These are phyloP conservation scores for Coffea eugenioides DNA, from an alignment of 257 asterid species.

Conservation along the genomic window DNA sequence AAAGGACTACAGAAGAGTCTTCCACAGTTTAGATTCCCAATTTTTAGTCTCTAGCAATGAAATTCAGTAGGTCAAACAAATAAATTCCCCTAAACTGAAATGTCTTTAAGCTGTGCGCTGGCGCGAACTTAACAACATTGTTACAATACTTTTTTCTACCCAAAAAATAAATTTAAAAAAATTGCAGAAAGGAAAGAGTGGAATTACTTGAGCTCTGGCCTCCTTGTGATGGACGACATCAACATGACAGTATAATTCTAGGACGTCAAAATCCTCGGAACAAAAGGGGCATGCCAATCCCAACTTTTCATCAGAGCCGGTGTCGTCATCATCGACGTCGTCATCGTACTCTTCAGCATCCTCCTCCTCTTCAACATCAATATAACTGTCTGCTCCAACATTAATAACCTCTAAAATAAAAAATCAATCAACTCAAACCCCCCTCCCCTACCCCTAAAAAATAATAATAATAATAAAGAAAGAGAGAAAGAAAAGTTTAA, in stretches of 20 bases:
- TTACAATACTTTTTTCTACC: too few species aligned
- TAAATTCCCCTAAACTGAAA: background rate
- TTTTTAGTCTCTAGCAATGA: background rate
- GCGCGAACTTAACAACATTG: too few species aligned
- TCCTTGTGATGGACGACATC: slow-evolving; percentile 84
- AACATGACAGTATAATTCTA: slow-evolving; percentile 88
- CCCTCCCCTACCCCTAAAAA: background rate
- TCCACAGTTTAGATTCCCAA: background rate
- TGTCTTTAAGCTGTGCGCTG: background rate
- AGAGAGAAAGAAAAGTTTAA: background rate
- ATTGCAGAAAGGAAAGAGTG: background rate
- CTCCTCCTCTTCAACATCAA: slow-evolving; percentile 52
- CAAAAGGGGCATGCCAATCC: slow-evolving; percentile 94
- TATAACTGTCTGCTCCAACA: slow-evolving; percentile 37
- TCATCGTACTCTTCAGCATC: slow-evolving; percentile 39
- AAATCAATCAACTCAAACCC: background rate
- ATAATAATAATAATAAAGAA: too few species aligned
- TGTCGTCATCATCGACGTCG: slow-evolving; percentile 19
- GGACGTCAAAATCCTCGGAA: slow-evolving; percentile 75
- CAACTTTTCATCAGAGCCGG: slow-evolving; percentile 36
- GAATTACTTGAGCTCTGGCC: slow-evolving; percentile 69
- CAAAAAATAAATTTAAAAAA: background rate
- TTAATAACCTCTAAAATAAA: slow-evolving; percentile 9
- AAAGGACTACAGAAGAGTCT: background rate
- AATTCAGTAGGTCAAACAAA: background rate